Base-by-base conservation (phyloP, 352 stramenopile species). In the Phytophthora cactorum region DNA sequence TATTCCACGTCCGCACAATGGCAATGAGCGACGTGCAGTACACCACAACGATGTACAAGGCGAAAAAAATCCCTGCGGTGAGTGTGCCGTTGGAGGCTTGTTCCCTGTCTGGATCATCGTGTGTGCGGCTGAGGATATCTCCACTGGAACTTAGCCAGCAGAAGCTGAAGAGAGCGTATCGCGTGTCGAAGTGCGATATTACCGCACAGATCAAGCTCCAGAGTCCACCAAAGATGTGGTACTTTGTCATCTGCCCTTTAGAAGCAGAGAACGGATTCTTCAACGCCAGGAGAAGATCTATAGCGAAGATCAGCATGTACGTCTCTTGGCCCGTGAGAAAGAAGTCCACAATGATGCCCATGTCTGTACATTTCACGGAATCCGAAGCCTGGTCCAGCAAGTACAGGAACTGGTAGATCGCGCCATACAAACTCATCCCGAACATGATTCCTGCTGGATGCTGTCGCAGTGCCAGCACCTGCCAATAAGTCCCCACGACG, bases 221-320 rank as follows among this genome's bases (percentile, higher is more conserved):
- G 6, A 92, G 66, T 0, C 82, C 83, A 31, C 84, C 86, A 39
- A 72, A 81, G 52, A 95, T 73, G 64, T 93, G 84, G 69, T 94
- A 95, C 50, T 81, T 86, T 1, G 84, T 91, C 82, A 91, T 92
- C 50, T 93, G 88, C 0, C 81, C 83, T 67, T 90, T 91, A 5
- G 83, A 90, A 14, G 88, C 79, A 14, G 86, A 92, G 62, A 96
- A 96, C 7, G 89, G 89, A 52, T 95, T 96, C 64, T 94, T 95
- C 17, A 94, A 62, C 25, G 88, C 82, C 32, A 96, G 58, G 5
- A 94, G 68, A 27, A 96, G 66, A 56, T 96, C 89, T 49, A 95
- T 92, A 7, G 89, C 82, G 63, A 96, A 93, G 49, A 95, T 89
- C n/a, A 95, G 74, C 81, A 96, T 93, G 66, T 94, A 95, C 29